A percentile compares a stretch with the other conserved stretches of the same genome.
Evolutionary conservation across 148 eudicot species (phyloP).

Genomic region (Salicornia ramosissima): DNA sequence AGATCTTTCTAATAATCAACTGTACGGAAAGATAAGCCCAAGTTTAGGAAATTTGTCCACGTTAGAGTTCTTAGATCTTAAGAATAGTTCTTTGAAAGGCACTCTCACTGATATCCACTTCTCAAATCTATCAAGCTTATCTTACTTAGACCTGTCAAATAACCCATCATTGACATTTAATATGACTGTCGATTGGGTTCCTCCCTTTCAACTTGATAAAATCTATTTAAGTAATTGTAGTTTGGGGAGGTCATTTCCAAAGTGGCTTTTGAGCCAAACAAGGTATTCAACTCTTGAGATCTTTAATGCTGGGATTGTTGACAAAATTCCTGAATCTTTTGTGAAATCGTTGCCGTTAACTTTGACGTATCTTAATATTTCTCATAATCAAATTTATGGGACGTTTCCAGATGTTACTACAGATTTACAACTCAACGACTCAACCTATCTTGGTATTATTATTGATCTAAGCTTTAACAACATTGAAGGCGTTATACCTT

Average conservation of each 20-base stretch:
- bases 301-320: constrained; percentile 6
- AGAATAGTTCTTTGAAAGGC: background rate
- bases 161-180: background rate
- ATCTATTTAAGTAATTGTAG: background rate
- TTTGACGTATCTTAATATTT: background rate
- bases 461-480: constrained; percentile 13
- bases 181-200: background rate
- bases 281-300: background rate
- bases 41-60: background rate
- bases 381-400: constrained; percentile 2
- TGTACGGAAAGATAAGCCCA: background rate
- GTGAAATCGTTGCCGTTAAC: background rate
- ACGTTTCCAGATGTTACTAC: background rate
- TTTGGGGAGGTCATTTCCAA: constrained; percentile 9
- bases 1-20: background rate
- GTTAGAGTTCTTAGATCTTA: background rate
- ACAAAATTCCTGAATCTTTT: constrained; percentile 3
- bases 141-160: background rate
- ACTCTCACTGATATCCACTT: background rate
- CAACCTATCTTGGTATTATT: too few species aligned
- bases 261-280: constrained; percentile 9
- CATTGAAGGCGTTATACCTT: background rate
- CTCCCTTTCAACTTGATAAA: background rate
- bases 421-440: rapidly evolving
- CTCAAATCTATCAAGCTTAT: background rate